Evolutionary conservation across 306 rosid genomes (phyloP).

Genomic region (Malus orientalis): DNA sequence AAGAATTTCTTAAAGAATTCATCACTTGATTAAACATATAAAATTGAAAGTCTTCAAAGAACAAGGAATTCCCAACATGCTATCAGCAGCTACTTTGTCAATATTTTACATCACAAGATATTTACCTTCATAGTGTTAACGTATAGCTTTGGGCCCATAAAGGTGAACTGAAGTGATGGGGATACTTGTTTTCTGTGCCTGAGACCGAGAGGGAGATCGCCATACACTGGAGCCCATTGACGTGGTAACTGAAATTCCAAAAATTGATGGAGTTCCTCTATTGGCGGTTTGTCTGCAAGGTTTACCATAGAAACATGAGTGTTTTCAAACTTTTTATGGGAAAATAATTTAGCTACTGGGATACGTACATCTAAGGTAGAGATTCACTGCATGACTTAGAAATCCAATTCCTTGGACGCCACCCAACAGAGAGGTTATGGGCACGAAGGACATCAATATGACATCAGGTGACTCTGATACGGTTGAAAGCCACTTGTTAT

Average conservation of each 20-base stretch:
- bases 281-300: constrained; percentile 75
- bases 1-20: background rate
- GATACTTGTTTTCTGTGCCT: constrained; percentile 44
- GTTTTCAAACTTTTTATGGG: background rate
- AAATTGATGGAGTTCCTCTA: constrained; percentile 87
- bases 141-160: constrained; percentile 85
- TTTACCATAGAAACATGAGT: constrained; percentile 6
- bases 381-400: constrained; percentile 71
- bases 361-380: constrained; percentile 87
- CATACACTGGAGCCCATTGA: constrained; percentile 89
- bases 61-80: background rate
- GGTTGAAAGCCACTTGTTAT: constrained; percentile 80
- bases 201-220: constrained; percentile 71
- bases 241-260: constrained; percentile 84
- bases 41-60: background rate
- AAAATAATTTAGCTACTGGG: background rate
- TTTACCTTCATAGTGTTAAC: constrained; percentile 77
- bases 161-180: constrained; percentile 71
- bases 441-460: constrained; percentile 77
- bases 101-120: background rate
- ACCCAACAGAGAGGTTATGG: constrained; percentile 69
- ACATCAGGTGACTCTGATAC: constrained; percentile 64
- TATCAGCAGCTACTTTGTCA: background rate
- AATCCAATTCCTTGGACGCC: constrained; percentile 72
- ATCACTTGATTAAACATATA: background rate